These are phyloP conservation scores for Epichloe sylvatica DNA, from an alignment of 2,329 filamentous ascomycete species.

Conservation along the genomic window DNA sequence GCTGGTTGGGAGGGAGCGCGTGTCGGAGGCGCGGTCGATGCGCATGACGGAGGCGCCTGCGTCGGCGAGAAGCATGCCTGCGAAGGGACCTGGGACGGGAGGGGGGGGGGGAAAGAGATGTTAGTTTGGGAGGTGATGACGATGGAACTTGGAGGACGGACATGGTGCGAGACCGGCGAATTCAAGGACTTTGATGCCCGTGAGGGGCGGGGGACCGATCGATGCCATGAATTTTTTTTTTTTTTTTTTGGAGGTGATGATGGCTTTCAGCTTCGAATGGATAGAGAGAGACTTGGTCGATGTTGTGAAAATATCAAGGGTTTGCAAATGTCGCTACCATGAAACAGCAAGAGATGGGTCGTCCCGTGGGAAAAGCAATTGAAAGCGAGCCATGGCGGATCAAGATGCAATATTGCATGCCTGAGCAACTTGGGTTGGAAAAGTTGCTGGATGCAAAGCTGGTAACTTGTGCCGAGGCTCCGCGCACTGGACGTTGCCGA, in stretches of 20 bases:
- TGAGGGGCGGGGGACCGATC: slow-evolving; percentile 21
- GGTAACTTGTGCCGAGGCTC: too few species aligned
- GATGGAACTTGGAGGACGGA: slow-evolving; percentile 15
- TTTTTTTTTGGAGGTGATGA: not conserved
- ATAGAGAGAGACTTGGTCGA: not conserved
- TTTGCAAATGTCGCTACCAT: too few species aligned
- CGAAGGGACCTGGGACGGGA: slow-evolving; percentile 61
- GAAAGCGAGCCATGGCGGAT: too few species aligned
- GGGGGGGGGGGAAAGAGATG: not conserved
- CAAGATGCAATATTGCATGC: not conserved
- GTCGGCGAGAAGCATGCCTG: slow-evolving; percentile 77
- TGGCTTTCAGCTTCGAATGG: not conserved
- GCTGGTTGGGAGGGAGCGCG: slow-evolving; percentile 28
- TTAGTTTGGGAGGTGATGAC: not conserved
- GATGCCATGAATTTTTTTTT: not conserved
- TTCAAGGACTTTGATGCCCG: slow-evolving; percentile 43
- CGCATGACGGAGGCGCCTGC: slow-evolving; percentile 80
- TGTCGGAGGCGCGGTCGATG: slow-evolving; percentile 49
- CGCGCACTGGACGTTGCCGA: not conserved
- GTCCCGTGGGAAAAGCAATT: too few species aligned
- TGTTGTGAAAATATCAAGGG: too few species aligned
- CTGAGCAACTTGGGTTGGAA: too few species aligned
- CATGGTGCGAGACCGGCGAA: slow-evolving; percentile 50
- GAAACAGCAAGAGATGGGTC: too few species aligned
- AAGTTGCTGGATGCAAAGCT: too few species aligned